Evolutionary conservation across 2,329 filamentous ascomycete genomes (phyloP), one percentile per base, ranked within the genome.

Genomic region (Neurospora crassa): DNA sequence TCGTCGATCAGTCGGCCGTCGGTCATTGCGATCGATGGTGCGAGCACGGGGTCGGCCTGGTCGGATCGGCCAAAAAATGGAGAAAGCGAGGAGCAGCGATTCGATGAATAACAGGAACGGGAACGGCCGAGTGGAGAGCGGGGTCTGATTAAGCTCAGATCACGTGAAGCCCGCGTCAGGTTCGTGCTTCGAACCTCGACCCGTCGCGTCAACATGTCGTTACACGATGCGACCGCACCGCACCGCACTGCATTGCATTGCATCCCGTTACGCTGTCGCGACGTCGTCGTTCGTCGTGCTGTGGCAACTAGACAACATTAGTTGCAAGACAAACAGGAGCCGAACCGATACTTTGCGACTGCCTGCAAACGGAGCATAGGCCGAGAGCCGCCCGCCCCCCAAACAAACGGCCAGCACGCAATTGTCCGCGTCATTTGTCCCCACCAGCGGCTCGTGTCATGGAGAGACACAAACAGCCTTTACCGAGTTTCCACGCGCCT

Each of bases 101-200:
- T 63, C 5, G 24, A 34, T 34, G 24, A 3, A 3, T 5, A 6
- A 18, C 14, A 7, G n/a, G n/a, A n/a, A 29, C 24, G 24, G 14
- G 14, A 18, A 59, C 24, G 47, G 24, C 47, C 29, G 12, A 59
- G 29, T 34, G 53, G 53, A 14, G 29, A 37, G 53, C 53, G 53
- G 53, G 53, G 24, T 63, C 24, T n/a, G 10, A 63, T 63, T 42
- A 69, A 34, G 40, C 40, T 45, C 20, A 34, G 41, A 24, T 76
- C 75, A 76, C 75, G 74, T 76, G 75, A 71, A 14, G 2, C 34
- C 8, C 67, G 75, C 69, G 75, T 74, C 71, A 67, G 43, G 68
- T 72, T 74, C 75, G 75, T 70, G 75, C 68, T 37, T 16, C 47
- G 34, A 63, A 29, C 29, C 14, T 63, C 42, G 71, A 67, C 47